Evolutionary conservation across 345 rosid genomes (phyloP), one percentile per base, ranked within the genome.

Genomic region (Euclidium syriacum): DNA sequence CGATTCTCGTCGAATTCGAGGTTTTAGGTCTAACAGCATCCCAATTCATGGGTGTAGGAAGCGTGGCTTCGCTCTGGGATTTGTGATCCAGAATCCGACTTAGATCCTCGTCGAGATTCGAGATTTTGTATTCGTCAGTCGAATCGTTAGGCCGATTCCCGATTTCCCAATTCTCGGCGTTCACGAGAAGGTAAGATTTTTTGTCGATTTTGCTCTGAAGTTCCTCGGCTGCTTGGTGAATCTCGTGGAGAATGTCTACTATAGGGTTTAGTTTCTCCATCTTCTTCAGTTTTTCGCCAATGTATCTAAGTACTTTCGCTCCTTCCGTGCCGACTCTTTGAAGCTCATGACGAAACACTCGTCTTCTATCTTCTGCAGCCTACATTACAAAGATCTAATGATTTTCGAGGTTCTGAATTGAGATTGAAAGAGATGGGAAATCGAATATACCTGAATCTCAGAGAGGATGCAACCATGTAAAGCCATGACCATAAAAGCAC

Each of bases 401-500:
- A 38, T 47, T 19, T 5, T 41, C 0, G n/a, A 26, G 2, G 52
- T 40, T 55, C 8, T 29, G 10, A 12, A 17, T 1, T 32, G 10
- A 4, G 35, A 14, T 3, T n/a, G 10, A 10, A 52, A 42, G 14
- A 42, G 23, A 34, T n/a, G 24, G 24, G 46, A 47, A 55, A 4
- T 20, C 33, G 5, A 20, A 22, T 40, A 38, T 62, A 87, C 98
- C 96, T 91, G 98, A 54, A 91, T 91, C 80, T 91, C 95, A 1
- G 98, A 83, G 75, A 91, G 96, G 47, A 86, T 86, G 77, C 96
- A 86, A n/a, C 98, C 98, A 22, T 91, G 98, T 79, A 91, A 47
- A 0, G 98, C 95, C 95, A 91, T 88, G 56, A 88, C 88, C 88
- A 71, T 86, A 81, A 91, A 86, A 6, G 98, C 98, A 34, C 95